Percentiles rank a stretch among this genome's conserved stretches.
Evolutionary conservation across 2,329 filamentous ascomycete genomes (phyloP).

Genomic region (Alternaria sp.): DNA sequence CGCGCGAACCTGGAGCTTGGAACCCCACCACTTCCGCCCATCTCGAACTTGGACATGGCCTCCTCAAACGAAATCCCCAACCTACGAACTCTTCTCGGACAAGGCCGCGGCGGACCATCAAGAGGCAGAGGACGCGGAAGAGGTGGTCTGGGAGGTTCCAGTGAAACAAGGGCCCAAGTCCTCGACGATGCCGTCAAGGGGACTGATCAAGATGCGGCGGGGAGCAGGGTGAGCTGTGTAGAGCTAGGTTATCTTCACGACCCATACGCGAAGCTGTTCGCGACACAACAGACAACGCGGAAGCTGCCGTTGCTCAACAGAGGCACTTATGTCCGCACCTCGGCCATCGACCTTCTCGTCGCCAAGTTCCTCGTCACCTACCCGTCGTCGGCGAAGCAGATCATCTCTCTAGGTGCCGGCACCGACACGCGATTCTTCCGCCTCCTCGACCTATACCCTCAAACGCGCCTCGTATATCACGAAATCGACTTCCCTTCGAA

Average conservation of each 20-base stretch:
- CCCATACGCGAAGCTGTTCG: slow-evolving; percentile 75
- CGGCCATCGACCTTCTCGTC: slow-evolving; percentile 80
- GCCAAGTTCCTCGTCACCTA: slow-evolving; percentile 68
- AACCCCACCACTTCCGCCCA: slow-evolving; percentile 38
- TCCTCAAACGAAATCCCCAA: slow-evolving; percentile 76
- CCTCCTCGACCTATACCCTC: slow-evolving; percentile 61
- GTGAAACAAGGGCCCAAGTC: slow-evolving; percentile 43
- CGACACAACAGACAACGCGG: slow-evolving; percentile 62
- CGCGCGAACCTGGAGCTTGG: slow-evolving; percentile 14
- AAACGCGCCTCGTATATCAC: slow-evolving; percentile 72
- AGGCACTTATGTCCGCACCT: slow-evolving; percentile 92
- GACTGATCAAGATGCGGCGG: slow-evolving; percentile 90
- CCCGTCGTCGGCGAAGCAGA: slow-evolving; percentile 65
- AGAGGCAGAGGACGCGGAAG: slow-evolving; percentile 56
- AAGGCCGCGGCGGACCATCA: slow-evolving; percentile 54
- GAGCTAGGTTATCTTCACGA: slow-evolving; percentile 84
- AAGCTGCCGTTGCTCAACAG: slow-evolving; percentile 92
- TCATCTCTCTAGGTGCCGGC: slow-evolving; percentile 90
- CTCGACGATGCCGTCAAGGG: slow-evolving; percentile 81
- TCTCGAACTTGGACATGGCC: slow-evolving; percentile 61
- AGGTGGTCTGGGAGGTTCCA: slow-evolving; percentile 25
- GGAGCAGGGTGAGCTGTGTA: slow-evolving; percentile 88
- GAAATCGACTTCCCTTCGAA: slow-evolving; percentile 88
- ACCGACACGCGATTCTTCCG: slow-evolving; percentile 91
- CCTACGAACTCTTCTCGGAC: slow-evolving; percentile 66